Percentiles rank a stretch among this genome's conserved stretches.
These are phyloP conservation scores for Tylopilus balloui DNA, from an alignment of 768 basidiomycete species.

Conservation along the genomic window DNA sequence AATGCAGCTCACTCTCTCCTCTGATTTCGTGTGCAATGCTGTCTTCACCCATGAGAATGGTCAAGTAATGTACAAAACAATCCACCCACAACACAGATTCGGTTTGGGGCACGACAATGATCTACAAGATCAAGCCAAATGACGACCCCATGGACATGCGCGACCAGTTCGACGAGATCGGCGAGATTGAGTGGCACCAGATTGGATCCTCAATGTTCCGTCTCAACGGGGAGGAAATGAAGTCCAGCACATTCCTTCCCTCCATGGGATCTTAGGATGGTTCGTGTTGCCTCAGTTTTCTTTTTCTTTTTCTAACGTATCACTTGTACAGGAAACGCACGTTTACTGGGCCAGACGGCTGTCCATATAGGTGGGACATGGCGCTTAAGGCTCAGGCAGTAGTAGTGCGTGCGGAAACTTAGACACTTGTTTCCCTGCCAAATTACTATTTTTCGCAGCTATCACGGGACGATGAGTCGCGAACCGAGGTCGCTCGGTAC, in stretches of 20 bases:
- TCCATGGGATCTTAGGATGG: conserved; percentile 21
- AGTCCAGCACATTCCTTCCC: conserved; percentile 24
- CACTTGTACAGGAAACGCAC: conserved; percentile 19
- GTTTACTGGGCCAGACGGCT: conserved; percentile 33
- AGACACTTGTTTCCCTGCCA: not conserved
- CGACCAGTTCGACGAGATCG: conserved; percentile 31
- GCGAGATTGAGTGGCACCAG: conserved; percentile 33
- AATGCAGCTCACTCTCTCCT: conserved; percentile 25
- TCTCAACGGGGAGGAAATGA: conserved; percentile 24
- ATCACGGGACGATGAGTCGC: conserved; percentile 15
- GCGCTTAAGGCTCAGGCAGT: not conserved
- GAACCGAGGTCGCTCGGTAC: conserved; percentile 19
- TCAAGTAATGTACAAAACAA: conserved; percentile 30
- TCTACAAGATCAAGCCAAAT: conserved; percentile 25
- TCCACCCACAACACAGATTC: conserved; percentile 12
- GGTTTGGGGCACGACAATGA: conserved; percentile 18
- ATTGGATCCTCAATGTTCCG: conserved; percentile 29
- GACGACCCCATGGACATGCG: conserved; percentile 19
- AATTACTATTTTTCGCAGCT: conserved; percentile 8
- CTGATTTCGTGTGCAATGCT: conserved; percentile 22
- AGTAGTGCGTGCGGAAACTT: conserved; percentile 14
- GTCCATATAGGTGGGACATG: conserved; percentile 34
- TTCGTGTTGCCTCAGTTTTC: conserved; percentile 6
- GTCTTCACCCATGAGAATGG: conserved; percentile 22
- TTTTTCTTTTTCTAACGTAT: not conserved